Conservation (phyloP, 129 eudicot genomes). For the Helianthus tuberosus region DNA sequence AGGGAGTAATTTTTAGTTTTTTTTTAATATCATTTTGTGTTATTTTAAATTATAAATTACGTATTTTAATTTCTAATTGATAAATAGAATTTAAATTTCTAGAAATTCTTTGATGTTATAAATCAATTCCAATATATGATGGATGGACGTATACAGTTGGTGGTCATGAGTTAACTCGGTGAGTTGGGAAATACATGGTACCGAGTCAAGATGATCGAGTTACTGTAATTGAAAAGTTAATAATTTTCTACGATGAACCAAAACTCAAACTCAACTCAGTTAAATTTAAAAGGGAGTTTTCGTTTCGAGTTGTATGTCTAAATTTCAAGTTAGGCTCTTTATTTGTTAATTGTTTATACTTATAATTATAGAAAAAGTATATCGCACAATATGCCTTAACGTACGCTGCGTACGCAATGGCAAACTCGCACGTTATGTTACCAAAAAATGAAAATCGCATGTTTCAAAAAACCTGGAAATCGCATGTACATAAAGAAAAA, state of each 20-base stretch:
- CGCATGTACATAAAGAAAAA: too few relatives aligned
- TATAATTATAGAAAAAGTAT: background rate
- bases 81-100: background rate
- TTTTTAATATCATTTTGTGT: background rate
- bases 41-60: background rate
- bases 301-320: too few relatives aligned
- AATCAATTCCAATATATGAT: background rate
- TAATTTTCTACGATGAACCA: too few relatives aligned
- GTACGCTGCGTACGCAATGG: too few relatives aligned
- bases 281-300: too few relatives aligned
- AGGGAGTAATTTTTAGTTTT: background rate
- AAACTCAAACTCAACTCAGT: too few relatives aligned
- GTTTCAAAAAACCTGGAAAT: too few relatives aligned
- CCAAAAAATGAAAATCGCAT: too few relatives aligned
- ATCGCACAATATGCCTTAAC: too few relatives aligned
- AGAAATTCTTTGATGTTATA: background rate
- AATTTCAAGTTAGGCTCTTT: background rate
- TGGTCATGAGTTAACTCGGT: conserved; percentile 5
- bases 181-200: background rate
- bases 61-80: background rate
- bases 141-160: background rate
- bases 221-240: too few relatives aligned
- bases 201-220: background rate
- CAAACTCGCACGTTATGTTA: too few relatives aligned
- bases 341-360: background rate